Evolutionary conservation across 306 rosid genomes (phyloP).

Genomic region (Acacia confusa): DNA sequence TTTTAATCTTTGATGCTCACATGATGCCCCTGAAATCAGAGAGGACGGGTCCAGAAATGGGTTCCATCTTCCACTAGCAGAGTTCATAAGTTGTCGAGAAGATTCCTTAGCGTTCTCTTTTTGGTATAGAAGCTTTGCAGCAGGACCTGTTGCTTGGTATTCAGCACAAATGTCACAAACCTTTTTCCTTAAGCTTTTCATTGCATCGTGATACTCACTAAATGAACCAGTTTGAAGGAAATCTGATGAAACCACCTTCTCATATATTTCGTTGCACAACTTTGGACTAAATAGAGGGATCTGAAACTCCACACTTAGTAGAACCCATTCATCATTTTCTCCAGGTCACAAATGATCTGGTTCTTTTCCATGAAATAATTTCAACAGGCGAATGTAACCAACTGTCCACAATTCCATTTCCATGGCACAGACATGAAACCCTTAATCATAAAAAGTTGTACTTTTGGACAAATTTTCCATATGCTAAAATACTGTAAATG

Average conservation of each 20-base stretch:
- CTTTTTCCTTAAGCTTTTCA: slow-evolving; percentile 80
- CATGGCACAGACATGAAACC: slow-evolving; percentile 7
- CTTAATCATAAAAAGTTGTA: not conserved
- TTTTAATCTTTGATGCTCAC: slow-evolving; percentile 67
- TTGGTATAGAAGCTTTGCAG: slow-evolving; percentile 86
- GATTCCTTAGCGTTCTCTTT: slow-evolving; percentile 72
- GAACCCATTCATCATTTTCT: slow-evolving; percentile 86
- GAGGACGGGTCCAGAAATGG: slow-evolving; percentile 81
- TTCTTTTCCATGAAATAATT: slow-evolving; percentile 65
- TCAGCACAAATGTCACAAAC: slow-evolving; percentile 77
- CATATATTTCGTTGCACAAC: slow-evolving; percentile 69
- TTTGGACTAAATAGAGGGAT: slow-evolving; percentile 88
- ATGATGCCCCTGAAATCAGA: slow-evolving; percentile 73
- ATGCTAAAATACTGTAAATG: not conserved
- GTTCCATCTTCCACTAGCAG: slow-evolving; percentile 90
- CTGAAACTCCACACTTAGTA: slow-evolving; percentile 86
- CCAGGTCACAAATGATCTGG: slow-evolving; percentile 44
- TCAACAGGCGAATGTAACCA: slow-evolving; percentile 82
- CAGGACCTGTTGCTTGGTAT: slow-evolving; percentile 81
- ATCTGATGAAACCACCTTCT: slow-evolving; percentile 75
- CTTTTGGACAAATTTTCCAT: not conserved
- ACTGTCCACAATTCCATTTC: slow-evolving; percentile 75
- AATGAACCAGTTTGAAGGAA: slow-evolving; percentile 76
- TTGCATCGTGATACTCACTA: slow-evolving; percentile 71
- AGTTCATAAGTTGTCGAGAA: slow-evolving; percentile 57